A percentile compares a stretch with the other conserved stretches of the same genome.
Evolutionary conservation across 73 alveolate genomes (phyloP).

Genomic region (Paramecium sonneborni): DNA sequence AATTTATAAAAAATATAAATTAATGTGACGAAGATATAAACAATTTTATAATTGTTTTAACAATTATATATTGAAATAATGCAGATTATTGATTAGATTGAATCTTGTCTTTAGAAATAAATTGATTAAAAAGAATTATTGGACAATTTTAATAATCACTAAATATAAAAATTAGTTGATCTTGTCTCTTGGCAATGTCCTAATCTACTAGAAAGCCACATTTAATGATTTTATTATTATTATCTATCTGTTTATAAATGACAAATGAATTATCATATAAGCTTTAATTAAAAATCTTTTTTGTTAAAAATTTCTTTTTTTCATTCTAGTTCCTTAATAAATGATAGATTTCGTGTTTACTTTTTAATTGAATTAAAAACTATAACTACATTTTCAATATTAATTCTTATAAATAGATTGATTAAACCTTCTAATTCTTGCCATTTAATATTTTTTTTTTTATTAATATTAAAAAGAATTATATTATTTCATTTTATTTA

Average conservation of each 20-base stretch:
- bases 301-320: neutral
- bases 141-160: neutral
- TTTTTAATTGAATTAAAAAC: neutral
- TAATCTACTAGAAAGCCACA: neutral
- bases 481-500: neutral
- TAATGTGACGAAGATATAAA: neutral
- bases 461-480: neutral
- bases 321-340: neutral
- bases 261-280: neutral
- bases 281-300: neutral
- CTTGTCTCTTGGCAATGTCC: slow-evolving; percentile 35
- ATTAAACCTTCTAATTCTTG: neutral
- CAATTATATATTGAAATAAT: neutral
- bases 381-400: neutral
- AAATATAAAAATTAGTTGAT: slow-evolving; percentile 24
- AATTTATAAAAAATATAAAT: neutral
- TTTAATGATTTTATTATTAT: neutral
- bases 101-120: neutral
- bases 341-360: neutral
- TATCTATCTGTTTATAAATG: neutral
- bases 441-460: neutral
- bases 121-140: neutral
- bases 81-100: neutral
- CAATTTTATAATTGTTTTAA: neutral
- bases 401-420: too few species aligned